Conservation (phyloP, 768 basidiomycete species). For the Pleurotus eryngii region DNA sequence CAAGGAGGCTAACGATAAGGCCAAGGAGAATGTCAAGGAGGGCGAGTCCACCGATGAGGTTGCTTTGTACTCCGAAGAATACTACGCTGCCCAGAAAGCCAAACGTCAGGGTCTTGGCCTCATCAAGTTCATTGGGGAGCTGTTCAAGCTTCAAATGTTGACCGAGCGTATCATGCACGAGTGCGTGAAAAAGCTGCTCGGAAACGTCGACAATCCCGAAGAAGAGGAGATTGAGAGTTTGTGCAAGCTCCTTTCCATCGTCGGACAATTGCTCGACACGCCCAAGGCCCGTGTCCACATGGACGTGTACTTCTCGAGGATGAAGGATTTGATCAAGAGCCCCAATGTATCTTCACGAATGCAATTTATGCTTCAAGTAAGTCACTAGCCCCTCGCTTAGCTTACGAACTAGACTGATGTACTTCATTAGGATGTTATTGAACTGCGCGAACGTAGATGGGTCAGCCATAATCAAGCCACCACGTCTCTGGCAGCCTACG, state of each 20-base stretch:
- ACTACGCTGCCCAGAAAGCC: slow-evolving; percentile 94
- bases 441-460: slow-evolving; percentile 85
- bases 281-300: slow-evolving; percentile 80
- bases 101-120: slow-evolving; percentile 96
- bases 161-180: slow-evolving; percentile 98
- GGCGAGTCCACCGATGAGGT: slow-evolving; percentile 54
- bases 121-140: slow-evolving; percentile 96
- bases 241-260: slow-evolving; percentile 88
- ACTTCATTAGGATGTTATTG: slow-evolving; percentile 74
- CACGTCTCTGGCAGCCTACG: slow-evolving; percentile 56
- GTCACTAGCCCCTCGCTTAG: slow-evolving; percentile 18
- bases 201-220: slow-evolving; percentile 92
- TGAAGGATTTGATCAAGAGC: slow-evolving; percentile 79
- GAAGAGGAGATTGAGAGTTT: slow-evolving; percentile 98
- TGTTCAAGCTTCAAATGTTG: slow-evolving; percentile 99
- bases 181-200: slow-evolving; percentile 93
- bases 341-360: slow-evolving; percentile 79
- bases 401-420: slow-evolving; percentile 7
- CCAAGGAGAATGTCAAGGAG: slow-evolving; percentile 15
- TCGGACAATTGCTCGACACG: slow-evolving; percentile 81
- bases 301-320: slow-evolving; percentile 90
- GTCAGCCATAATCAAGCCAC: slow-evolving; percentile 64
- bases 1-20: slow-evolving; percentile 63
- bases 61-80: slow-evolving; percentile 91
- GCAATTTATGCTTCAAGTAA: slow-evolving; percentile 93